Base-by-base conservation (phyloP, 2,329 filamentous ascomycete genomes). In the Amesomyces nigricolor region DNA sequence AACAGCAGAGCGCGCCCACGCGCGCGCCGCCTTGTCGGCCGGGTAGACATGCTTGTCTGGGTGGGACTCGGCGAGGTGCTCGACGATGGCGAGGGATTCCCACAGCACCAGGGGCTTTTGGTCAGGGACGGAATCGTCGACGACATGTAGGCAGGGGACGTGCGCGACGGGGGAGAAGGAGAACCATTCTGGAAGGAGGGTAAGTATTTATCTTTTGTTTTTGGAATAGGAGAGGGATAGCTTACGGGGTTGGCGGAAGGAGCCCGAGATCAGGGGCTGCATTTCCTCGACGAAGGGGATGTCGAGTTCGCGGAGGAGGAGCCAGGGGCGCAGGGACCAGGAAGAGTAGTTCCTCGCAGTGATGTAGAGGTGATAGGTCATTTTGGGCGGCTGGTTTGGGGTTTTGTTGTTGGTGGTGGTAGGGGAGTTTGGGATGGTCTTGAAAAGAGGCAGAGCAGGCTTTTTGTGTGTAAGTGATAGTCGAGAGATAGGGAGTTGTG, bases 31-130 rank as follows among this genome's bases (percentile, higher is more conserved):
- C 11, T 64, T 49, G 55, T 73, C 70, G 5, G 52, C 35, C 0
- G 77, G 76, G 72, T 75, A 79, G 0, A 73, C 70, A n/a, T 55
- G 30, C 22, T 62, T 63, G 13, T 60, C 57, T 0, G 74, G 72
- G 48, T 75, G 62, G 17, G 62, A 59, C 56, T 79, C 76, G 16
- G 75, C 73, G 4, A 79, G 63, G 60, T 73, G 74, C 54, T 78
- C 75, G 66, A 66, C 67, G 47, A 79, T 78, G 53, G 77, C 71
- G 13, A 78, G 68, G 0, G 76, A 78, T 58, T 79, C 77, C 65
- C 71, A 74, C 48, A 78, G 63, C 6, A 71, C 57, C 22, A 26
- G 6, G 32, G 73, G 65, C 5, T 38, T 10, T 64, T 62, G 14
- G 46, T 58, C 3, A 9, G 32, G 5, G 26, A 4, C 11, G 17